These are phyloP conservation scores for Solanum tarijense DNA, from an alignment of 257 asterid species.

Conservation along the genomic window DNA sequence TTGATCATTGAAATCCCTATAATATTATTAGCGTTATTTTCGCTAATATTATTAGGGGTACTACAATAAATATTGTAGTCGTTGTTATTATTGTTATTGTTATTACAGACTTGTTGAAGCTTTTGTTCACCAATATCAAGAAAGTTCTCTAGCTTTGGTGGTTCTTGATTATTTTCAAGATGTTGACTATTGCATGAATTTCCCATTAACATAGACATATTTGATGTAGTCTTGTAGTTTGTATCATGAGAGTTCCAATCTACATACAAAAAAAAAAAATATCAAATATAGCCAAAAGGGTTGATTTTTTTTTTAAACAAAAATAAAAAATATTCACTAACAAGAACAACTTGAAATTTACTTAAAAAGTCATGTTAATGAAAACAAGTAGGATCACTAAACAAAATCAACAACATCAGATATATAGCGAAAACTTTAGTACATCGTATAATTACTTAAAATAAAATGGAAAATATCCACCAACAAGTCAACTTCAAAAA, in stretches of 20 bases:
- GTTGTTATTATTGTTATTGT: neutral
- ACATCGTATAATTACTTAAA: neutral
- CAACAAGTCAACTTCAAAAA: neutral
- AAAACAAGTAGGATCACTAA: neutral
- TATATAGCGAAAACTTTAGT: neutral
- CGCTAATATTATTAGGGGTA: neutral
- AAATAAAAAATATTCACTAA: neutral
- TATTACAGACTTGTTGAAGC: conserved; percentile 3
- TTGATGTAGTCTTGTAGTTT: conserved; percentile 17
- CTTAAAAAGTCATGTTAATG: neutral
- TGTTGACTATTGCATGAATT: conserved; percentile 25
- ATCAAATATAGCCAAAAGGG: neutral
- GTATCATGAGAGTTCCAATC: conserved; percentile 41
- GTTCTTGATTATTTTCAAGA: conserved; percentile 23
- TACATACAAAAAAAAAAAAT: neutral
- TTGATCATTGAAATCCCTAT: conserved; percentile 80
- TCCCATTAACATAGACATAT: conserved; percentile 5
- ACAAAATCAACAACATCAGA: neutral
- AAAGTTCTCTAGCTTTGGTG: conserved; percentile 64
- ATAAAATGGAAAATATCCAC: neutral
- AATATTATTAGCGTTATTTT: conserved; percentile 3
- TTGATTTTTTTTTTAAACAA: neutral
- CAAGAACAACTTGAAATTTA: neutral
- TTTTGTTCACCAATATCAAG: conserved; percentile 25
- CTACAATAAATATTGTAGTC: neutral